Base-by-base conservation (phyloP, 2,329 filamentous ascomycete genomes). In the Teratosphaeria gauchensis region DNA sequence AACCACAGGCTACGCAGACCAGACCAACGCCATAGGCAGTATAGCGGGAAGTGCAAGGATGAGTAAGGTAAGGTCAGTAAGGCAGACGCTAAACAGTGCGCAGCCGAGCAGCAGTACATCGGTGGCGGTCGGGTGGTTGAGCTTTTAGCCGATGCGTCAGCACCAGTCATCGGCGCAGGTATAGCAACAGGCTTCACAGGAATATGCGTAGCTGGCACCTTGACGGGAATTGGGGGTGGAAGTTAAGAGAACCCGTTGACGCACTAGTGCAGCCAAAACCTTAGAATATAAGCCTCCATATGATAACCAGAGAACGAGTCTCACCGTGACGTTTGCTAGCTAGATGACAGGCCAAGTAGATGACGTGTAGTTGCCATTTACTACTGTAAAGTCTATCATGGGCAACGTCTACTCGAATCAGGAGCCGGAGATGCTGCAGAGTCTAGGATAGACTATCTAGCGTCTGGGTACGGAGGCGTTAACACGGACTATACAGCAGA, bases 271-370 rank as follows among this genome's bases (percentile, higher is more conserved):
- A 1, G 95, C 99, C 59, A 91, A 87, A 74, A 99, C 94, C 0
- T 99, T 97, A 69, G 94, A 99, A 74, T 99, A 97, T 72, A 84
- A 92, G 52, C 94, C 94, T 6, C 77, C 99, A 53, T 92, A 97
- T 78, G 99, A 99, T 77, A 97, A 97, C 75, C 99, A 99, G 75
- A 83, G 92, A 59, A 89, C 96, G 46, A 97, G 99, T 67, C 81
- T 99, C 32, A 94, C 99, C 63, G 85, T 99, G 42, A 97, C 94
- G 0, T 84, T 99, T 32, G 91, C 92, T 0, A 95, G 94, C 3
- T 99, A 95, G 94, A 95, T 99, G 88, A 96, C 90, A 48, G 94
- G 95, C 68, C 97, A 95, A 71, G 86, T 95, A 56, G 94, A 99
- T 75, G 94, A 99, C 72, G 92, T 99, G 55, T 89, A 95, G 61